phyloP scores from a whole-genome alignment of 2,329 filamentous ascomycete species.

The Dendrostoma leiphaemia region DNA sequence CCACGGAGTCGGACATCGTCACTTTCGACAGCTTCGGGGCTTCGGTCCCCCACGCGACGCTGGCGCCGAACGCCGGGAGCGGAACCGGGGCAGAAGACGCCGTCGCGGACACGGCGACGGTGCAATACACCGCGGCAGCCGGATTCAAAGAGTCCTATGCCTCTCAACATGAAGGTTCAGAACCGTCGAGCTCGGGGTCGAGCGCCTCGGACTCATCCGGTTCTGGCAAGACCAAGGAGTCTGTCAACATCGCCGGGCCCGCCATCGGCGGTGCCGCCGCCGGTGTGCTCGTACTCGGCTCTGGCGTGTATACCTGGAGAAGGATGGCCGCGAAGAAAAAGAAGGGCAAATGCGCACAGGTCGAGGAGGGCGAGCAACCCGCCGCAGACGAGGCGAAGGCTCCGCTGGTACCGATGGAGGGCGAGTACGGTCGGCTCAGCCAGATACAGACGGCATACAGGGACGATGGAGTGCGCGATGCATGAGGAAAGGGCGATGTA shows the following conservation, averaged over 20 bases:
- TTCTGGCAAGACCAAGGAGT: not conserved
- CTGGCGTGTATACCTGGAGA: not conserved
- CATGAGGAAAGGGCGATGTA: not conserved
- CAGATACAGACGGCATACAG: constrained; percentile 1
- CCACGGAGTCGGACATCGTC: constrained; percentile 46
- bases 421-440: not conserved
- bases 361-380: not conserved
- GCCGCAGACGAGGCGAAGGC: not conserved
- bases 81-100: not conserved
- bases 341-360: not conserved
- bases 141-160: not conserved
- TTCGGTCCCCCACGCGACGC: constrained; percentile 47
- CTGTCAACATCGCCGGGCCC: not conserved
- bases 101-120: not conserved
- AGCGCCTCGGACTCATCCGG: not conserved
- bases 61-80: constrained; percentile 30
- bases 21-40: constrained; percentile 49
- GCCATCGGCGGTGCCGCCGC: not conserved
- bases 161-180: not conserved
- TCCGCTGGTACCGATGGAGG: not conserved
- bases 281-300: not conserved
- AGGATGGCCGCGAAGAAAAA: not conserved
- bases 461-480: not conserved
- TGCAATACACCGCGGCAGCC: not conserved
- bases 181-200: not conserved